Evolutionary conservation across 768 basidiomycete genomes (phyloP).

Genomic region (Termitomyces sp.): DNA sequence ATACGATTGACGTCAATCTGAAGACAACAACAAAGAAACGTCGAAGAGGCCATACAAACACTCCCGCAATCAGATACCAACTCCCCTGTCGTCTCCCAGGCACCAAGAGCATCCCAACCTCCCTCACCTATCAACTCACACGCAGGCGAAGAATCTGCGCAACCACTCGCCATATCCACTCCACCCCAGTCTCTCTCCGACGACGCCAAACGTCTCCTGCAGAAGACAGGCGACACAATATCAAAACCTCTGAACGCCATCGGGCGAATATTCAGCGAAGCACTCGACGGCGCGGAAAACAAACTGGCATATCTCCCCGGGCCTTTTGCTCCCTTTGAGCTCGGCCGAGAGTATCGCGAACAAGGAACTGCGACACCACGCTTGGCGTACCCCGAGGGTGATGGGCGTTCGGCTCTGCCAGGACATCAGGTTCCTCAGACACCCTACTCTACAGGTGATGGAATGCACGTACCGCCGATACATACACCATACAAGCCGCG

Average conservation of each 20-base stretch:
- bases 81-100: conserved; percentile 30
- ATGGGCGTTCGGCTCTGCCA: conserved; percentile 14
- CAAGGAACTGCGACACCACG: conserved; percentile 26
- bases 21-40: conserved; percentile 33
- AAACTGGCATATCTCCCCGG: conserved; percentile 64
- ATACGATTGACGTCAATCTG: not conserved
- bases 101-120: conserved; percentile 19
- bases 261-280: conserved; percentile 83
- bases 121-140: conserved; percentile 38
- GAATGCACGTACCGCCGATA: conserved; percentile 31
- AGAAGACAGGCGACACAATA: conserved; percentile 87
- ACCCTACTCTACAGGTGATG: conserved; percentile 39
- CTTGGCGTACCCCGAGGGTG: conserved; percentile 36
- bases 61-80: conserved; percentile 42
- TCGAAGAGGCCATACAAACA: conserved; percentile 50
- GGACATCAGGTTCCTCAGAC: conserved; percentile 22
- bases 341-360: conserved; percentile 50
- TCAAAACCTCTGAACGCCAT: conserved; percentile 91
- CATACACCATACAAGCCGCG: conserved; percentile 78
- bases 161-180: conserved; percentile 64
- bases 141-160: conserved; percentile 87
- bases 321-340: conserved; percentile 66
- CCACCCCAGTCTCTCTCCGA: conserved; percentile 53
- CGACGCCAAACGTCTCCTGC: conserved; percentile 80
- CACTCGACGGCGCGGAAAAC: conserved; percentile 69